Evolutionary conservation across 345 rosid genomes (phyloP), one percentile per base, ranked within the genome.

Genomic region (Durio zibethinus): DNA sequence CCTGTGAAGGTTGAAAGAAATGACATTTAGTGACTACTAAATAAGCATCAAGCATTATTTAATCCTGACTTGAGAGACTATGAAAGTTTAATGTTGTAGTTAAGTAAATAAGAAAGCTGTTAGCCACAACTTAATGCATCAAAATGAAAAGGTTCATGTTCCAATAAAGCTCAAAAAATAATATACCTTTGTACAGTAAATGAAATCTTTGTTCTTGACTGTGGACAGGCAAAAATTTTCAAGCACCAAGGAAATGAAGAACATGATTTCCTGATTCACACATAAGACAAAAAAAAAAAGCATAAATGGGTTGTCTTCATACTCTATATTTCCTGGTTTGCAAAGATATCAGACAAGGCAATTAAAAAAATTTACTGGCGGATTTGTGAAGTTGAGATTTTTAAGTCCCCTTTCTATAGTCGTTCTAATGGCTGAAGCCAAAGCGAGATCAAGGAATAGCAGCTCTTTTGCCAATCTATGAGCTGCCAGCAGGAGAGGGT

Each of bases 361-460:
- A 25, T 20, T 7, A 10, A 52, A 47, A 56, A 72, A 65, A 54
- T 52, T 60, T 72, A 85, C 86, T 0, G 72, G 80, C 25, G 80
- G 75, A 61, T 36, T 20, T n/a, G 77, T 20, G 36, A 76, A 83
- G 72, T 79, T 77, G 38, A 82, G 70, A 57, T 80, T 64, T 80
- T 69, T 78, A 23, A 79, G 76, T 79, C 82, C 82, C 69, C 80
- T 82, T 77, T 86, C 86, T 77, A 86, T 73, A 15, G 81, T 80
- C 76, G 82, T 82, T 80, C 74, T 83, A 61, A 80, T 74, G 40
- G 86, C 74, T 16, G 86, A 86, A 64, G 79, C 80, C 77, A 86
- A 71, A 56, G 88, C 82, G 15, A 83, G 77, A 83, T 83, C 88
- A 11, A 86, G 84, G 79, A 86, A 86, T 35, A 86, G 78, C 9